Conservation (phyloP, 2,329 filamentous ascomycete species). For the Penicillium verrucosum region DNA sequence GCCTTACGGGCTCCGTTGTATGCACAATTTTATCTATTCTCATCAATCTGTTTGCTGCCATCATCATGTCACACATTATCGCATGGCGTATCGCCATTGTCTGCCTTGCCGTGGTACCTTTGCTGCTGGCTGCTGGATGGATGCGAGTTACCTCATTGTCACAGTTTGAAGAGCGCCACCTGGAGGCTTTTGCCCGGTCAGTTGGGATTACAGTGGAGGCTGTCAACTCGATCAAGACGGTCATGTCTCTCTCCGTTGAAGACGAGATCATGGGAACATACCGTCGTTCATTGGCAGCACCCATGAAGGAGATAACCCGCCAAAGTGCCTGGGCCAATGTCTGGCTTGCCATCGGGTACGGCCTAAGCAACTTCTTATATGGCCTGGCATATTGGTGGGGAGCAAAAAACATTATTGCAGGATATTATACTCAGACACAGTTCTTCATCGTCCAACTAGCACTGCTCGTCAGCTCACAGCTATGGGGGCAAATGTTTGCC, state of each 20-base stretch:
- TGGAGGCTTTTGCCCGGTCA: slow-evolving; percentile 49
- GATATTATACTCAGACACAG: slow-evolving; percentile 61
- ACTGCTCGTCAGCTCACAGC: slow-evolving; percentile 67
- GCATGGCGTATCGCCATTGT: slow-evolving; percentile 75
- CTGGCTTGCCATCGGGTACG: slow-evolving; percentile 43
- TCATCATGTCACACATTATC: slow-evolving; percentile 66
- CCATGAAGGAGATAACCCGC: slow-evolving; percentile 46
- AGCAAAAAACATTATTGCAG: slow-evolving; percentile 63
- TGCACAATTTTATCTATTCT: slow-evolving; percentile 67
- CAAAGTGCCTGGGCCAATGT: slow-evolving; percentile 46
- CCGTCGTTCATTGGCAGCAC: slow-evolving; percentile 42
- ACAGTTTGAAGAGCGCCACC: slow-evolving; percentile 54
- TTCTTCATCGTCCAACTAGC: slow-evolving; percentile 71
- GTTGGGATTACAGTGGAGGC: slow-evolving; percentile 52
- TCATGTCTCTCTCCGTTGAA: slow-evolving; percentile 52
- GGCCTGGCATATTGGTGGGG: slow-evolving; percentile 79
- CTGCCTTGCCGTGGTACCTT: slow-evolving; percentile 63
- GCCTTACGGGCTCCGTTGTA: slow-evolving; percentile 67
- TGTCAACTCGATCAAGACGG: slow-evolving; percentile 49
- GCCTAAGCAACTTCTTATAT: slow-evolving; percentile 62
- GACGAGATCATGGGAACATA: slow-evolving; percentile 47
- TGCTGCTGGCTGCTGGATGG: slow-evolving; percentile 65
- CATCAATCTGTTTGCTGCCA: slow-evolving; percentile 65
- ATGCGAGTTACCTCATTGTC: slow-evolving; percentile 62
- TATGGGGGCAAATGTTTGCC: slow-evolving; percentile 70